phyloP scores from a whole-genome alignment of 1,284 basidiomycete species.

The Trichosporon faecale region DNA sequence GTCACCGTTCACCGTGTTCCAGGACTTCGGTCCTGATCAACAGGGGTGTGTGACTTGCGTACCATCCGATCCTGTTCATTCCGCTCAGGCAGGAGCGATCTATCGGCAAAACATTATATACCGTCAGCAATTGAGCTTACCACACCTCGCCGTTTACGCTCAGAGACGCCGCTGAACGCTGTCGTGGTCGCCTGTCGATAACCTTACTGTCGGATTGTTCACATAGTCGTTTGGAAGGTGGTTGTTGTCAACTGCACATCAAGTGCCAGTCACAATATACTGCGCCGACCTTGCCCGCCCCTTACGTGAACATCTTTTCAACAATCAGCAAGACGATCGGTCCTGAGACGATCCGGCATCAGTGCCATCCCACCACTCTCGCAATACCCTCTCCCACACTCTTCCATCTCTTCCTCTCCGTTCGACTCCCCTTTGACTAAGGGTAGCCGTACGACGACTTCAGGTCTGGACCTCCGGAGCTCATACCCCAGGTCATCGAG shows the following conservation, averaged over 20 bases:
- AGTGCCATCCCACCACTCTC: neutral
- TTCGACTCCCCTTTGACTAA: neutral
- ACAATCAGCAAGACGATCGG: neutral
- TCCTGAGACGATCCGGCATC: neutral
- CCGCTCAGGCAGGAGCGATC: neutral
- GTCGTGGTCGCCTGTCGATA: neutral
- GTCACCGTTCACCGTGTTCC: neutral
- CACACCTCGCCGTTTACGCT: neutral
- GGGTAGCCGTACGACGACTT: neutral
- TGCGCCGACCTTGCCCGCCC: neutral
- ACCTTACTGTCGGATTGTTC: neutral
- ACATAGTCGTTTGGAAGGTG: neutral
- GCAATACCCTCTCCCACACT: neutral
- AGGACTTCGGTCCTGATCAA: constrained; percentile 8
- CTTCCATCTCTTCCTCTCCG: neutral
- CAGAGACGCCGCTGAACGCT: neutral
- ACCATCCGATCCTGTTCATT: neutral
- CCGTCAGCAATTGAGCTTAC: neutral
- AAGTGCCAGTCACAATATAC: neutral
- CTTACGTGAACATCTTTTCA: neutral
- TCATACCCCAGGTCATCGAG: neutral
- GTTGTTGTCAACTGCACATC: neutral
- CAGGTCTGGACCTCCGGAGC: neutral
- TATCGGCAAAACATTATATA: constrained; percentile 3
- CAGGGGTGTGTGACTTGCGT: constrained; percentile 7